Conservation (phyloP, 495 filamentous ascomycete species). For the Xylaria scruposa region DNA sequence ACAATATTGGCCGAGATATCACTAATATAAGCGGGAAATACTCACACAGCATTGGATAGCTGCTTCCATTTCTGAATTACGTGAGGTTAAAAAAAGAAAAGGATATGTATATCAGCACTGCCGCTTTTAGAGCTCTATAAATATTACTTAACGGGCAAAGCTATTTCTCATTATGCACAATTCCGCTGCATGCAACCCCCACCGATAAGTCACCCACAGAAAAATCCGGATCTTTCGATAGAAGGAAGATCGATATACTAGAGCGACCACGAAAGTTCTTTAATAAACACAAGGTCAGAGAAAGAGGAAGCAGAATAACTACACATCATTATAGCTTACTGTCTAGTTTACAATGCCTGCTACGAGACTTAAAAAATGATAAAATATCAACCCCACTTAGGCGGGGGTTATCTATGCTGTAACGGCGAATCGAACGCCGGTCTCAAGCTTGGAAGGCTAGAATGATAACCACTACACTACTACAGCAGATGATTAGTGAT, state of each 20-base stretch:
- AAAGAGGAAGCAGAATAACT: neutral
- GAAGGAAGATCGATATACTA: neutral
- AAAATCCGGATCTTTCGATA: neutral
- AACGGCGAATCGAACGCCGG: slow-evolving; percentile 30
- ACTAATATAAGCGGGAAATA: neutral
- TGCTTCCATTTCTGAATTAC: neutral
- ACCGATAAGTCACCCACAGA: neutral
- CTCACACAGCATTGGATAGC: neutral
- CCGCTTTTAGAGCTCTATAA: neutral
- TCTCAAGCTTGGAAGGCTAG: slow-evolving; percentile 24
- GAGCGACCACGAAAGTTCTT: neutral
- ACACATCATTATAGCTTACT: neutral
- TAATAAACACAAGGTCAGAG: neutral
- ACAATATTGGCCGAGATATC: neutral
- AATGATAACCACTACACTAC: slow-evolving; percentile 31
- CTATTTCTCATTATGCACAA: neutral
- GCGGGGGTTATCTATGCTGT: slow-evolving; percentile 21
- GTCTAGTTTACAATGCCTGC: neutral
- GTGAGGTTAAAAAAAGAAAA: too few relatives aligned
- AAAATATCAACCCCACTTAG: too few relatives aligned
- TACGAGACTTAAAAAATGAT: neutral
- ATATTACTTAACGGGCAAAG: neutral
- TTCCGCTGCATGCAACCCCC: neutral
- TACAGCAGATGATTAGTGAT: slow-evolving; percentile 2
- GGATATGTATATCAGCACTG: neutral